Base-by-base conservation (phyloP, 176 grass and related monocot genomes). In the Oryza nivara region DNA sequence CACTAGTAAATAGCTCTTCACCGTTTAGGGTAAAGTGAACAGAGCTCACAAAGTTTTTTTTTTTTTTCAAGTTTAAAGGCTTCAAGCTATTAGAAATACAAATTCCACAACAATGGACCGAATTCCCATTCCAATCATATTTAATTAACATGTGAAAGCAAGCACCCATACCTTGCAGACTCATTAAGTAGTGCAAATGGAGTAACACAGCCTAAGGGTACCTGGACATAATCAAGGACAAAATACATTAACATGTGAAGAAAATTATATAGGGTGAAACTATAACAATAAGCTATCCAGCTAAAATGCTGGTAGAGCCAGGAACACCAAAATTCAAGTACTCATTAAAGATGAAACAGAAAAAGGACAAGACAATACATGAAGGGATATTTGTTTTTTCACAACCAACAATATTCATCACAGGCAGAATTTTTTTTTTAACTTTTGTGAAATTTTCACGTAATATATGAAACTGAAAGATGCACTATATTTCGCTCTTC, bases 151-250 rank as follows among this genome's bases (percentile, higher is more conserved):
- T 70, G 64, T 80, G 38, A 63, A 80, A 89, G 77, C 2, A 85
- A 75, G 68, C 66, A 0, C 22, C 15, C 38, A 4, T 80, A 98
- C 96, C 93, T 96, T 80, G 96, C 91, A 67, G 96, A 94, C 26
- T 94, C 93, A 64, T 96, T 98, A 79, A 98, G 84, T 82, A 98
- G 74, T 15, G 89, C 93, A 89, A 98, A 95, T 64, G 96, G 96
- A 80, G 93, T 98, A 81, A 98, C 96, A 64, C 91, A 98, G 15
- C 96, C 96, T 74, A 98, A 78, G 11, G 93, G 89, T 22, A 98
- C 96, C 96, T 98, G 76, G 35, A 80, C 77, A 88, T 72, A 90
- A 72, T 81, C 67, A 73, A 64, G 43, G 28, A 86, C 47, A 22
- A 56, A 35, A 71, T 22, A 78, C 15, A 68, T 88, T 73, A 88